phyloP scores from a whole-genome alignment of 495 filamentous ascomycete species.

The Aspergillus heteromorphus region DNA sequence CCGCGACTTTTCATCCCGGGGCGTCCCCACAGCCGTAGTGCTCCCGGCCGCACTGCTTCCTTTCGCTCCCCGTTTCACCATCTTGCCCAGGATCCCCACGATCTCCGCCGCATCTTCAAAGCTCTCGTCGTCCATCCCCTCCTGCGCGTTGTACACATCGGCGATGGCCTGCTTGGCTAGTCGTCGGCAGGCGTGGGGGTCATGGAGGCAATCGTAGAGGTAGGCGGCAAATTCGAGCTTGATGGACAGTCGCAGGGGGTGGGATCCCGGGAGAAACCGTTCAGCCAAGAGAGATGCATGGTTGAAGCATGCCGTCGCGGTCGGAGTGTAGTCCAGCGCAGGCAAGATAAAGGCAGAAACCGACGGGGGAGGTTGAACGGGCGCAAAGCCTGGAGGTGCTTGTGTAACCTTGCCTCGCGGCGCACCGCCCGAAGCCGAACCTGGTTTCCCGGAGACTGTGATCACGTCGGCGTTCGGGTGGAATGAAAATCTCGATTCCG shows the following conservation, averaged over 20 bases:
- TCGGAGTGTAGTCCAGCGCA: slow-evolving; percentile 74
- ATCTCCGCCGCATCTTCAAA: slow-evolving; percentile 74
- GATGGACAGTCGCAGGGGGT: slow-evolving; percentile 83
- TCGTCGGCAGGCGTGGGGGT: slow-evolving; percentile 63
- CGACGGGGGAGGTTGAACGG: slow-evolving; percentile 45
- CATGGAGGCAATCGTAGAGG: slow-evolving; percentile 87
- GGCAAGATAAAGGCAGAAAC: slow-evolving; percentile 66
- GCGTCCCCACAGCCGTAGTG: slow-evolving; percentile 23
- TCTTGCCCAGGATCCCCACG: slow-evolving; percentile 66
- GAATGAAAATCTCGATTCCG: slow-evolving; percentile 19
- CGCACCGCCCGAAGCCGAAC: not conserved
- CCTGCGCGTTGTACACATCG: slow-evolving; percentile 84
- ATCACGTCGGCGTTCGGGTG: slow-evolving; percentile 15
- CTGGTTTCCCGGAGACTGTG: slow-evolving; percentile 1
- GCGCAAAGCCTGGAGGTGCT: slow-evolving; percentile 39
- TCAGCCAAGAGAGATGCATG: slow-evolving; percentile 73
- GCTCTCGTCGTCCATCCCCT: slow-evolving; percentile 89
- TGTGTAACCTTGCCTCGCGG: slow-evolving; percentile 24
- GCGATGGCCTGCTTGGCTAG: slow-evolving; percentile 78
- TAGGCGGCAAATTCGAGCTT: slow-evolving; percentile 95
- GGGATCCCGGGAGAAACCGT: slow-evolving; percentile 70
- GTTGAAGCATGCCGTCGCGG: slow-evolving; percentile 73
- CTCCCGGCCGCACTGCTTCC: slow-evolving; percentile 26
- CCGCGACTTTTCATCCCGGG: slow-evolving; percentile 24
- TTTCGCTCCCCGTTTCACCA: slow-evolving; percentile 63